Evolutionary conservation across 352 stramenopile genomes (phyloP), one percentile per base, ranked within the genome.

Genomic region (Thraustochytrium striatum): DNA sequence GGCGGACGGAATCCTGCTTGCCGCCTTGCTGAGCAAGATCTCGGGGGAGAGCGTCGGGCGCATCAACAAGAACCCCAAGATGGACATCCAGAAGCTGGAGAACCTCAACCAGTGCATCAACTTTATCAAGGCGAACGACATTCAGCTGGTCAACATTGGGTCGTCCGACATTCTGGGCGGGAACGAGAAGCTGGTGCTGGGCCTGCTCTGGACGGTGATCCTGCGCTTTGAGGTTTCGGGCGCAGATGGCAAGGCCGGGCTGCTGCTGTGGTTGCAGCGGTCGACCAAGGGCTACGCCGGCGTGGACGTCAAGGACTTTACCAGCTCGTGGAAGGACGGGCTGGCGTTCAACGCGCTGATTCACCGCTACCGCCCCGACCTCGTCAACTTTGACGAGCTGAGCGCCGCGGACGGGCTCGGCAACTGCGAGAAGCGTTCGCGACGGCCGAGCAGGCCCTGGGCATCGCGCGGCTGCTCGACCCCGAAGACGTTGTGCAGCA

Each of bases 11-110:
- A 92, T 93, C 72, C 88, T 89, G 47, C 84, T 95, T 35, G 90
- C 94, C 72, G 89, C 89, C 72, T 84, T 95, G 72, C 84, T 95
- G 72, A 89, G 94, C 85, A 93, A 94, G 68, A 89, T 95, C 58
- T 83, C 82, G 16, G 61, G 65, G 47, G 83, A 84, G 25, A 81
- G 57, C 13, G 68, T 87, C 3, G 28, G 50, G 21, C 50, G 59
- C 57, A 61, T 87, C 85, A 95, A 94, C 88, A 92, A 91, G 84
- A 92, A 94, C 72, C 90, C 89, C 73, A 90, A 91, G 79, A 95
- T 95, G 88, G 89, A 91, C 61, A 96, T 96, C 84, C 91, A 96
- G 79, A 95, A 95, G 85, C 92, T 95, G 84, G 91, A 95, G 83
- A 95, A 95, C 81, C 83, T 93, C 21, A 81, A 75, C 72, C 69